phyloP scores from a whole-genome alignment of 2,329 filamentous ascomycete genomes.

The Tolypocladium paradoxum region DNA sequence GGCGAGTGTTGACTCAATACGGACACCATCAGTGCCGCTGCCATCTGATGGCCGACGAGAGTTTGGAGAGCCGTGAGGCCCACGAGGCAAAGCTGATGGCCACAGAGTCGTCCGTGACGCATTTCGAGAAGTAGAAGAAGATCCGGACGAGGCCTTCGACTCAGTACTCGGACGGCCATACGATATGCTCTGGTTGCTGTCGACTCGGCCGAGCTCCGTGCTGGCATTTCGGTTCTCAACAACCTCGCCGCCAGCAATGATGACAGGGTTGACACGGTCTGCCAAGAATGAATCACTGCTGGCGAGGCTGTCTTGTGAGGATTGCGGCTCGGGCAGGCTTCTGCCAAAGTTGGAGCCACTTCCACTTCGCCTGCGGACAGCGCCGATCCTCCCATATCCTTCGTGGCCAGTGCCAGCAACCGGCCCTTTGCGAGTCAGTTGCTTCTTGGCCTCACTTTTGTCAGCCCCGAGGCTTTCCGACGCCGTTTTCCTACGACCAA shows the following conservation, averaged over 20 bases:
- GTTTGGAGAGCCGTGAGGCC: slow-evolving; percentile 9
- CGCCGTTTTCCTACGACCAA: slow-evolving; percentile 59
- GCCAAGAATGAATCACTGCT: slow-evolving; percentile 47
- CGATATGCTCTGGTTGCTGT: slow-evolving; percentile 38
- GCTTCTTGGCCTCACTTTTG: slow-evolving; percentile 33
- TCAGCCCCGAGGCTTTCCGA: slow-evolving; percentile 35
- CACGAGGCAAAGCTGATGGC: slow-evolving; percentile 41
- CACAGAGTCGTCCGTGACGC: slow-evolving; percentile 34
- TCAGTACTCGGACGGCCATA: slow-evolving; percentile 30
- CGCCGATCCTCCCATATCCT: slow-evolving; percentile 60
- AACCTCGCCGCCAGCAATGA: slow-evolving; percentile 54
- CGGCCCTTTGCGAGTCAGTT: slow-evolving; percentile 57
- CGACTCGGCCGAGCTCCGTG: slow-evolving; percentile 34
- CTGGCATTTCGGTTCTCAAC: slow-evolving; percentile 48
- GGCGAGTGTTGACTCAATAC: slow-evolving; percentile 40
- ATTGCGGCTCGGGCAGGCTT: slow-evolving; percentile 31
- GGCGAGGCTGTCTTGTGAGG: slow-evolving; percentile 40
- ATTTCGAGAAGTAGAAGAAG: slow-evolving; percentile 29
- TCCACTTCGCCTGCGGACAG: slow-evolving; percentile 51
- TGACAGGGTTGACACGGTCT: slow-evolving; percentile 53
- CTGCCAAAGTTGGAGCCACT: slow-evolving; percentile 38
- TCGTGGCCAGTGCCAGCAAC: slow-evolving; percentile 91
- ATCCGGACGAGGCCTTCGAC: slow-evolving; percentile 28
- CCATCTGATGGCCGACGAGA: slow-evolving; percentile 40
- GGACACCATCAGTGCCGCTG: slow-evolving; percentile 40